A percentile compares a stretch with the other conserved stretches of the same genome.
Conservation (phyloP, 2,329 filamentous ascomycete species). For the Colletotrichum sp. region DNA sequence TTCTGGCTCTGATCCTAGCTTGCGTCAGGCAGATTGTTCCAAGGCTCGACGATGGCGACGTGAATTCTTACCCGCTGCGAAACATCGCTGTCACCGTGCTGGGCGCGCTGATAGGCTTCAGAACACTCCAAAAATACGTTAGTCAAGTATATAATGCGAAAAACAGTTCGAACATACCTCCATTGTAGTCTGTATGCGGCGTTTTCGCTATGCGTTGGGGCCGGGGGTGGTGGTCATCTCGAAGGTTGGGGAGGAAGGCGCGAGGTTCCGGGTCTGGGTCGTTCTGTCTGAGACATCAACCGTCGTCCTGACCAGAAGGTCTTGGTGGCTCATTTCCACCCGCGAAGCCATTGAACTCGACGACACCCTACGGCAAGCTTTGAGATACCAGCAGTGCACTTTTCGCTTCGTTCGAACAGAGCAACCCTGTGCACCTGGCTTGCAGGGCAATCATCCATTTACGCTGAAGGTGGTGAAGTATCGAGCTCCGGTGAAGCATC, state of each 20-base stretch:
- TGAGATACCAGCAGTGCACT: background rate
- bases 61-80: background rate
- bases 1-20: background rate
- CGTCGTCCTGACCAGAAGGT: background rate
- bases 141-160: background rate
- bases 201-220: background rate
- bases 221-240: background rate
- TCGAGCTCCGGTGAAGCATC: background rate
- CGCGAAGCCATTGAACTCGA: background rate
- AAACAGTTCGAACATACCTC: background rate
- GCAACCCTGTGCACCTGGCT: background rate
- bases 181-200: background rate
- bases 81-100: background rate
- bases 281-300: background rate
- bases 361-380: background rate
- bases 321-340: background rate
- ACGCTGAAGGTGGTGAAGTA: background rate
- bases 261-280: background rate
- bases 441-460: background rate
- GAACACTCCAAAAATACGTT: background rate
- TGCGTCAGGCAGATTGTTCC: background rate
- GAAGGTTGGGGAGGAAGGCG: background rate
- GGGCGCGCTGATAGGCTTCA: background rate
- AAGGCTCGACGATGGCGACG: background rate
- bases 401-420: background rate